Conservation (phyloP, 2,329 filamentous ascomycete genomes). For the Paracoccidioides brasiliensis region DNA sequence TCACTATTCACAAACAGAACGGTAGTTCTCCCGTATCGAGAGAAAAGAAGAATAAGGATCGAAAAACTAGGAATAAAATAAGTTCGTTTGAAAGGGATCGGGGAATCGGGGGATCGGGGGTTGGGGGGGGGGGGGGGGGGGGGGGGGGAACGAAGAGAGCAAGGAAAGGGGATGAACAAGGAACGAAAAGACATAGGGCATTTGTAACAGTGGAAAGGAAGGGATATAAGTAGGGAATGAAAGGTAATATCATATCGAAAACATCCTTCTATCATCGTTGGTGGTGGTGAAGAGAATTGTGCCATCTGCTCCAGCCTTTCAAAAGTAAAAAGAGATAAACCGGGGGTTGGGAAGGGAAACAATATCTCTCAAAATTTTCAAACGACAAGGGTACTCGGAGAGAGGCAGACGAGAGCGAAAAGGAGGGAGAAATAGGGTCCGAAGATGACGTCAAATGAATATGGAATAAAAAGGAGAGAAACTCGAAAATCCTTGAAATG, state of each 20-base stretch:
- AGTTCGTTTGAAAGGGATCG: background rate
- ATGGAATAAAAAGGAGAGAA: background rate
- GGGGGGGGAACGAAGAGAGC: background rate
- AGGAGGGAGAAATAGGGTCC: background rate
- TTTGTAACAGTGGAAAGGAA: background rate
- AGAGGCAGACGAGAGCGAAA: background rate
- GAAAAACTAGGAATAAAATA: background rate
- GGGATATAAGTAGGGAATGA: slow-evolving; percentile 5
- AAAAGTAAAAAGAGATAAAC: background rate
- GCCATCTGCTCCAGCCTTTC: background rate
- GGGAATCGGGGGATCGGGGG: background rate
- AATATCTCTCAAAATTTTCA: background rate
- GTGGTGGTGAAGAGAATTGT: slow-evolving; percentile 7
- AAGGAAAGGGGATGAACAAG: background rate
- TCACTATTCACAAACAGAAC: background rate
- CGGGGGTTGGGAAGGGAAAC: background rate
- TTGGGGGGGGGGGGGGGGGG: background rate
- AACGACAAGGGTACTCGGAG: background rate
- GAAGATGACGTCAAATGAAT: background rate
- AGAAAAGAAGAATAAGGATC: background rate
- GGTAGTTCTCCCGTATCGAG: background rate
- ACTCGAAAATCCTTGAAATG: slow-evolving; percentile 1
- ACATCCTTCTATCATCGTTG: slow-evolving; percentile 5
- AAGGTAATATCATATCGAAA: slow-evolving; percentile 9
- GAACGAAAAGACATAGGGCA: background rate